Evolutionary conservation across 305 asterid species (phyloP).

Genomic region (Fraxinus paxiana): DNA sequence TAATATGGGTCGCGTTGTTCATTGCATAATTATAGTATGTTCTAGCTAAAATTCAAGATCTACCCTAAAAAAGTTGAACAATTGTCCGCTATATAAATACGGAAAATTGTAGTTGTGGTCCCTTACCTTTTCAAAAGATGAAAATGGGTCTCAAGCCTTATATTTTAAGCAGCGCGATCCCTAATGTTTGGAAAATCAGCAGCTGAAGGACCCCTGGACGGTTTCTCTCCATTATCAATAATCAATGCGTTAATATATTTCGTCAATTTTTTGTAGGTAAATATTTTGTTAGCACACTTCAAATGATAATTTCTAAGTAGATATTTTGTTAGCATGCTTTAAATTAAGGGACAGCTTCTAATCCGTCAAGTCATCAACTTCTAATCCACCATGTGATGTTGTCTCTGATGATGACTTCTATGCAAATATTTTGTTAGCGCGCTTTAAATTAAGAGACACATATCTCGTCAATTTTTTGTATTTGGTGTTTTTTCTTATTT

Average conservation of each 20-base stretch:
- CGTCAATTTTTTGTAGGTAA: too few species aligned
- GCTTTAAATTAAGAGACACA: neutral
- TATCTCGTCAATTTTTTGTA: neutral
- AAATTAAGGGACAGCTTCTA: too few species aligned
- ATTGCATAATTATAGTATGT: neutral
- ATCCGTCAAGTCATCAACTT: too few species aligned
- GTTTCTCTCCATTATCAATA: too few species aligned
- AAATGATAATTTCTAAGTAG: too few species aligned
- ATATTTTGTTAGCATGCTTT: too few species aligned
- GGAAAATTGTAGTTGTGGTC: neutral
- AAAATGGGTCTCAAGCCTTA: neutral
- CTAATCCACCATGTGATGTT: too few species aligned
- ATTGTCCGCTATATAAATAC: neutral
- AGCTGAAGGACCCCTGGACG: too few species aligned
- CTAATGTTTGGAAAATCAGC: neutral
- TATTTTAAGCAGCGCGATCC: neutral
- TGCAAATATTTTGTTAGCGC: too few species aligned
- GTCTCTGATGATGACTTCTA: neutral
- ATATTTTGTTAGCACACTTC: too few species aligned
- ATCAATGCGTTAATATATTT: too few species aligned
- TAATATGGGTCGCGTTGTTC: neutral
- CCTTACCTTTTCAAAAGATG: neutral
- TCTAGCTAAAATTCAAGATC: neutral
- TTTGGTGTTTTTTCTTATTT: neutral
- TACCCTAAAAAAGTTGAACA: neutral